Evolutionary conservation across 2,329 filamentous ascomycete genomes (phyloP), one percentile per base, ranked within the genome.

Genomic region (Coniochaeta ligniaria): DNA sequence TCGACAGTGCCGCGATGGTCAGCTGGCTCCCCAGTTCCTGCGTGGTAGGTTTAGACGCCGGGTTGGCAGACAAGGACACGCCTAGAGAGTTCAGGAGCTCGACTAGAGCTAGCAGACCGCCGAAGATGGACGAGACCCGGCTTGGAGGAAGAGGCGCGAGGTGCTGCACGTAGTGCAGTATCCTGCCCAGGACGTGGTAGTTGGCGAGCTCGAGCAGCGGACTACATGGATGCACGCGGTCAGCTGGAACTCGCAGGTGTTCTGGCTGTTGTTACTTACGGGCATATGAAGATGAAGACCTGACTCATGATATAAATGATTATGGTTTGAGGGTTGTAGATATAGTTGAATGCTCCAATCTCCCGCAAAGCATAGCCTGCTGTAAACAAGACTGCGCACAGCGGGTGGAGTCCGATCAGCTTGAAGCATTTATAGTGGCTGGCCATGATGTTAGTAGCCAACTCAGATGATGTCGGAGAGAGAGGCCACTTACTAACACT

Each of bases 161-260:
- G 67, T 85, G 82, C 0, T 86, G 86, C 1, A 87, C 76, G 70
- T 88, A 89, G 72, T 81, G 82, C 28, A 89, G 76, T 12, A 86
- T 75, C 2, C 85, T 80, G 3, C 81, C 82, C 59, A 89, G 81
- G 62, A 87, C 76, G 66, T 86, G 81, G 71, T 88, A 89, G 72
- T 88, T 87, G 61, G 81, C 79, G 3, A 86, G 80, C 62, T 86
- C 84, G 58, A 87, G 80, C 4, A 88, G 74, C 0, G 86, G 86
- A 2, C 83, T 83, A 60, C 31, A 41, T n/a, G 6, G 57, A 45
- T 14, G 59, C 58, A 38, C 16, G 3, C 52, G 47, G 20, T 55
- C 12, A n/a, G 22, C 28, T 45, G 14, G 28, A 12, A 43, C 20
- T 24, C 16, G 26, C 3, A 16, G 43, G 33, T 33, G 2, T 14